Conservation (phyloP, 768 basidiomycete genomes). For the Rubroboletus pulcherrimus region DNA sequence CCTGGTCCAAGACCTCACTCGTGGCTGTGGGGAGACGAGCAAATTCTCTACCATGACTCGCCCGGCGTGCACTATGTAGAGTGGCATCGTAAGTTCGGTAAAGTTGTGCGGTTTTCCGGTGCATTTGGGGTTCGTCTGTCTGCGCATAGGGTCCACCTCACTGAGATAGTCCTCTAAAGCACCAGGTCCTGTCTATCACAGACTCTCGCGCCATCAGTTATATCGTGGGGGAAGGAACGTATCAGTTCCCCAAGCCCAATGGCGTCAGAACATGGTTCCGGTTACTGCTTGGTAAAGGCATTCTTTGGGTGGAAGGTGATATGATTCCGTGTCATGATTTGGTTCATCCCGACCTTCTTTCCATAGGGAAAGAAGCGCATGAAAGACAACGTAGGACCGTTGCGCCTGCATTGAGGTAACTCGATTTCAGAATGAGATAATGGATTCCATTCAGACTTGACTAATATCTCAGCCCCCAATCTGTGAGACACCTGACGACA, state of each 20-base stretch:
- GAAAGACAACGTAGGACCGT: slow-evolving; percentile 51
- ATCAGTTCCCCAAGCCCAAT: slow-evolving; percentile 57
- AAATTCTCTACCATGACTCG: slow-evolving; percentile 45
- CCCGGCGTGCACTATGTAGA: slow-evolving; percentile 51
- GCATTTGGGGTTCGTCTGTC: slow-evolving; percentile 46
- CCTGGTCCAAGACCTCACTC: slow-evolving; percentile 51
- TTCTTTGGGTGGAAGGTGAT: slow-evolving; percentile 64
- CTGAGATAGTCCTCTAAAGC: slow-evolving; percentile 34
- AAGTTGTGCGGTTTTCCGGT: slow-evolving; percentile 52
- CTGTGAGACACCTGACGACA: slow-evolving; percentile 47
- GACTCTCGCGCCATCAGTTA: slow-evolving; percentile 51
- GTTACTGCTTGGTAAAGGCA: slow-evolving; percentile 57
- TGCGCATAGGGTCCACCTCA: slow-evolving; percentile 3
- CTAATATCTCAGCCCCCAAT: slow-evolving; percentile 40
- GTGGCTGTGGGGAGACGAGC: slow-evolving; percentile 60
- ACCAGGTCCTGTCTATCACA: slow-evolving; percentile 54
- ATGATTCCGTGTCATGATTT: not conserved
- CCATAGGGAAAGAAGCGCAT: slow-evolving; percentile 50
- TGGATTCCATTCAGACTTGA: not conserved
- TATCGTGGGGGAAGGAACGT: slow-evolving; percentile 52
- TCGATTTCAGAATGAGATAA: not conserved
- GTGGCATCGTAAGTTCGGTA: slow-evolving; percentile 54
- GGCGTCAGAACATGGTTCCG: slow-evolving; percentile 65
- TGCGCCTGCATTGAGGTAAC: slow-evolving; percentile 56
- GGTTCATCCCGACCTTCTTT: not conserved